Evolutionary conservation across 2,329 filamentous ascomycete genomes (phyloP).

Genomic region (Orbilia quercus): DNA sequence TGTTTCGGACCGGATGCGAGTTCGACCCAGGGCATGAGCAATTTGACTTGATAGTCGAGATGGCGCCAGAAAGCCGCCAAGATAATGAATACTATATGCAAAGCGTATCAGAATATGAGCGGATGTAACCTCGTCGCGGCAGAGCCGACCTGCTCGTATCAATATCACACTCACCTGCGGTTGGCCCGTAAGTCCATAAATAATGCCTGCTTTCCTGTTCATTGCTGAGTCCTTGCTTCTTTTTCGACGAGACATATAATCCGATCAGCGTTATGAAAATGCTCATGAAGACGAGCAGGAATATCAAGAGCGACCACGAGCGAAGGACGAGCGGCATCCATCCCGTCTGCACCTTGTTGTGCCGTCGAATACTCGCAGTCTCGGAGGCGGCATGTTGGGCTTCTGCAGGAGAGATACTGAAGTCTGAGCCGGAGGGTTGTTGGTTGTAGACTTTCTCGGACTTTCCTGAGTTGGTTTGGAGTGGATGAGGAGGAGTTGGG

Average conservation of each 20-base stretch:
- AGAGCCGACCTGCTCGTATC: slow-evolving; percentile 6
- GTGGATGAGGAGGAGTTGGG: neutral
- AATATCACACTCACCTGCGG: slow-evolving; percentile 33
- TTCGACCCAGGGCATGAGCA: slow-evolving; percentile 51
- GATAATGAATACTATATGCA: slow-evolving; percentile 43
- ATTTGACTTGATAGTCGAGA: slow-evolving; percentile 49
- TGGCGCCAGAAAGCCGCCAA: slow-evolving; percentile 55
- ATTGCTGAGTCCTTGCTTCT: slow-evolving; percentile 45
- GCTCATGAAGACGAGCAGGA: slow-evolving; percentile 43
- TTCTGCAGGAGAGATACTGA: slow-evolving; percentile 26
- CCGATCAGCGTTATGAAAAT: slow-evolving; percentile 50
- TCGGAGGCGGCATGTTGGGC: slow-evolving; percentile 28
- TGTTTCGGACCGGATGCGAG: slow-evolving; percentile 47
- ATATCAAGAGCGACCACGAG: slow-evolving; percentile 41
- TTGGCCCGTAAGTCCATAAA: slow-evolving; percentile 55
- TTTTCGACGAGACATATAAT: slow-evolving; percentile 44
- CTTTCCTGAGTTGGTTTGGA: slow-evolving; percentile 21
- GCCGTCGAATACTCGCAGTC: slow-evolving; percentile 19
- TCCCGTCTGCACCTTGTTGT: slow-evolving; percentile 41
- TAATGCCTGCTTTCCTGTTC: slow-evolving; percentile 52
- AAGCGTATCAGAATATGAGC: slow-evolving; percentile 21
- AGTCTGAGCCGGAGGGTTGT: slow-evolving; percentile 4
- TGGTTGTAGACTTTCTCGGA: slow-evolving; percentile 26
- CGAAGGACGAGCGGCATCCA: slow-evolving; percentile 49
- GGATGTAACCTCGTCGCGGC: slow-evolving; percentile 45